Base-by-base conservation (phyloP, 2,329 filamentous ascomycete species). In the Zymoseptoria brevis region DNA sequence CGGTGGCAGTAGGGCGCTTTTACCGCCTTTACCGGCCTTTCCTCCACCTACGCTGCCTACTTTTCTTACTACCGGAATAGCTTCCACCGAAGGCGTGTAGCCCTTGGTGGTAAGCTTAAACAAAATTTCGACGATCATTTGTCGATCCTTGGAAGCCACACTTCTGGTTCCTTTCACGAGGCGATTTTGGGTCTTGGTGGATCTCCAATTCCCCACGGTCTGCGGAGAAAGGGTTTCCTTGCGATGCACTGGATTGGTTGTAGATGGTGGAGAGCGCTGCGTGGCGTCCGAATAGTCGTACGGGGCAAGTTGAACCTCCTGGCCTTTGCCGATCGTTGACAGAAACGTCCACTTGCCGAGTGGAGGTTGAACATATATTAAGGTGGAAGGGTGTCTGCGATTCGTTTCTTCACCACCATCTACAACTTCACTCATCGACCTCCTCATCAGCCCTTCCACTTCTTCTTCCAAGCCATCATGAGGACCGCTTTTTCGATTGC, bases 401-500 rank as follows among this genome's bases (percentile, higher is more conserved):
- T 4, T 1, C 22, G 5, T 24, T 24, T 1, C 3, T 4, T 5
- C 4, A 35, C 2, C 30, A 35, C 8, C 30, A 9, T 13, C 30
- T 9, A 35, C 35, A 9, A 41, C 35, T 41, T 41, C 35, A 16
- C 16, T 29, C 26, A 8, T 8, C 26, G 7, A 41, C 3, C 35
- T 41, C 16, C 3, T 4, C 4, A 11, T 16, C 35, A 2, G 3
- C 11, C 16, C 13, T 4, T 16, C 35, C n/a, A 45, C 35, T 45
- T 7, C 13, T n/a, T 6, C 35, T n/a, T 5, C 19, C 16, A 35
- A 22, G 49, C 30, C 55, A 62, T 45, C 41, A 62, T 60, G 60
- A 55, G 49, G 55, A 50, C 55, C 22, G 11, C 55, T 11, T 49
- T 57, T 19, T 57, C 55, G 6, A 19, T 62, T 53, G 52, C 60